Percentiles rank a stretch among this genome's conserved stretches.
These are phyloP conservation scores for Macrotyloma uniflorum DNA, from an alignment of 306 rosid species.

Conservation along the genomic window DNA sequence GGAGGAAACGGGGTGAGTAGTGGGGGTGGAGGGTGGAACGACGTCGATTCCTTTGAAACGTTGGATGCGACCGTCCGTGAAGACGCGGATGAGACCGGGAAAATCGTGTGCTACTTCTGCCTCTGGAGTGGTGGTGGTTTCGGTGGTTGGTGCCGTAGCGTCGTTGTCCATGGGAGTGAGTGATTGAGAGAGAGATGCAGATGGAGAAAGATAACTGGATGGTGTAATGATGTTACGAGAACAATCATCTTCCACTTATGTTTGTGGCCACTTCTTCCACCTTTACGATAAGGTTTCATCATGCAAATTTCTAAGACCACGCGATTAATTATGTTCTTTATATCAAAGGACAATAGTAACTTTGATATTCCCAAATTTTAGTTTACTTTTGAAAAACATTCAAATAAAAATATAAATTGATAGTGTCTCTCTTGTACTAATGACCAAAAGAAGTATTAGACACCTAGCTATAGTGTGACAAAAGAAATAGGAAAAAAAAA, in stretches of 20 bases:
- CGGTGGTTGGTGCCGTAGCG: not conserved
- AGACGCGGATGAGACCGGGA: conserved; percentile 30
- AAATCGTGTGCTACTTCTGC: conserved; percentile 27
- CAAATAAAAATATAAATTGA: too few relatives aligned
- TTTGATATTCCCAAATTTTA: too few relatives aligned
- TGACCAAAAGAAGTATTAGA: too few relatives aligned
- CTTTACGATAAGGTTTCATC: not conserved
- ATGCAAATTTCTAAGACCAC: not conserved
- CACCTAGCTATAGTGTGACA: too few relatives aligned
- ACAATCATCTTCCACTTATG: not conserved
- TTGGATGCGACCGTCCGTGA: conserved; percentile 38
- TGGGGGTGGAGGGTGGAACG: conserved; percentile 37
- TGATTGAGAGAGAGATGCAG: not conserved
- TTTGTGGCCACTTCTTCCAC: not conserved
- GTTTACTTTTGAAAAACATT: too few relatives aligned
- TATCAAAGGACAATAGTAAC: too few relatives aligned
- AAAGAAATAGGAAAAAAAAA: too few relatives aligned
- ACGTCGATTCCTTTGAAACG: conserved; percentile 36
- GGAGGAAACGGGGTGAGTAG: conserved; percentile 37
- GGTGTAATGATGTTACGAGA: not conserved
- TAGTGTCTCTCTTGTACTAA: too few relatives aligned
- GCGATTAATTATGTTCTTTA: not conserved
- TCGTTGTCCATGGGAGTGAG: conserved; percentile 1
- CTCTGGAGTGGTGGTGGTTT: not conserved
- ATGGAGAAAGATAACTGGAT: not conserved